Evolutionary conservation across 2,329 filamentous ascomycete species (phyloP), one percentile per base, ranked within the genome.

Genomic region (Bertia moriformis): DNA sequence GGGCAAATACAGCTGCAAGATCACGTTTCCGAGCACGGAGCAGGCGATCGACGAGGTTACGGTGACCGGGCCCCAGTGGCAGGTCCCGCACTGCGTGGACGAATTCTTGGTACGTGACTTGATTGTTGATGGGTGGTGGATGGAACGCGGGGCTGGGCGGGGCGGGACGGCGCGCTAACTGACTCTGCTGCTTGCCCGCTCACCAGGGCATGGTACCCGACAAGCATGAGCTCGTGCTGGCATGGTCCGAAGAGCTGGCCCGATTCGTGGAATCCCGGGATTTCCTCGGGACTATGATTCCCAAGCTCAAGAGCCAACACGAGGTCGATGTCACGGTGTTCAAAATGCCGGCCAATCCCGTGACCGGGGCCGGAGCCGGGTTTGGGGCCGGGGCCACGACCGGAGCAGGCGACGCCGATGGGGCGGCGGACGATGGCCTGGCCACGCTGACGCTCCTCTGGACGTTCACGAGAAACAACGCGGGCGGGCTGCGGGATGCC

Each of bases 1-100:
- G 66, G 93, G 93, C 69, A 95, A 94, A 62, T 96, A 88, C 81
- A 96, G 96, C 59, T 98, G 91, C 78, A 96, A 96, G 67, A 93
- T 98, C 53, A 84, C 86, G 49, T 98, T 98, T 56, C 91, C 91
- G 4, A 94, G 88, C 62, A 96, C 91, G 7, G 91, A 98, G 58
- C 83, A 93, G 60, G 91, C 91, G 17, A 96, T 89, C 56, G 91
- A 98, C 53, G 83, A 91, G 53, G 87, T 98, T 39, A 93, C 83
- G 14, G 86, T 98, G 42, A 94, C 87, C 44, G 91, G 91, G 3
- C 91, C 91, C 38, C 88, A 96, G 63, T 98, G 93, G 73, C 91
- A 96, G 68, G 89, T 98, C 24, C 89, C 91, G 45, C 83, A 93
- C 56, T 93, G 89, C 50, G 87, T 95, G 38, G 91, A 98, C n/a